These are phyloP conservation scores for Albophoma yamanashiensis DNA, from an alignment of 2,329 filamentous ascomycete species.

Conservation along the genomic window DNA sequence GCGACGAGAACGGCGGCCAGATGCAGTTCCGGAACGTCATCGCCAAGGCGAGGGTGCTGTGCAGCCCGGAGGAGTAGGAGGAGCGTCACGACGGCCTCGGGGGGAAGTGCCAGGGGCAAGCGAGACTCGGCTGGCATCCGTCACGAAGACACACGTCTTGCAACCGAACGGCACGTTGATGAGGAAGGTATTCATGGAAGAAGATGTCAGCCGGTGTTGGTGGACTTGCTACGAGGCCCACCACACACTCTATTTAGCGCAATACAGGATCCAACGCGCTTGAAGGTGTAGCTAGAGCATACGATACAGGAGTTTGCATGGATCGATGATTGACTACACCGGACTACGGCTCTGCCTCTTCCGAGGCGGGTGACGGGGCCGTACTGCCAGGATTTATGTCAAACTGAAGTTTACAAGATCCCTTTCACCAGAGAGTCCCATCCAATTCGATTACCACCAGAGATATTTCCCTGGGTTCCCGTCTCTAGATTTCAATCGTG, in stretches of 20 bases:
- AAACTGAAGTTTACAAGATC: neutral
- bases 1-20: constrained; percentile 53
- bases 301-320: neutral
- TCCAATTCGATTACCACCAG: neutral
- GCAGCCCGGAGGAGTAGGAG: constrained; percentile 29
- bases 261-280: neutral
- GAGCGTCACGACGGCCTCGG: neutral
- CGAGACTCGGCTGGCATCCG: neutral
- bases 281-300: neutral
- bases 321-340: neutral
- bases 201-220: neutral
- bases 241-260: neutral
- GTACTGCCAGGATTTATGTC: too few relatives aligned
- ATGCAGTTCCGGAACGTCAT: constrained; percentile 53
- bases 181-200: too few relatives aligned
- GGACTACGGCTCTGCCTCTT: neutral
- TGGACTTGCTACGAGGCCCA: neutral
- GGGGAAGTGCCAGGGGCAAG: neutral
- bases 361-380: neutral
- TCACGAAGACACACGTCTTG: neutral
- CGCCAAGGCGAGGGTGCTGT: constrained; percentile 55
- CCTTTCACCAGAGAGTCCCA: neutral
- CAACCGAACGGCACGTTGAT: too few relatives aligned
- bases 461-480: neutral
- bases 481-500: neutral